These are phyloP conservation scores for Lepraria neglecta DNA, from an alignment of 495 filamentous ascomycete species.

Conservation along the genomic window DNA sequence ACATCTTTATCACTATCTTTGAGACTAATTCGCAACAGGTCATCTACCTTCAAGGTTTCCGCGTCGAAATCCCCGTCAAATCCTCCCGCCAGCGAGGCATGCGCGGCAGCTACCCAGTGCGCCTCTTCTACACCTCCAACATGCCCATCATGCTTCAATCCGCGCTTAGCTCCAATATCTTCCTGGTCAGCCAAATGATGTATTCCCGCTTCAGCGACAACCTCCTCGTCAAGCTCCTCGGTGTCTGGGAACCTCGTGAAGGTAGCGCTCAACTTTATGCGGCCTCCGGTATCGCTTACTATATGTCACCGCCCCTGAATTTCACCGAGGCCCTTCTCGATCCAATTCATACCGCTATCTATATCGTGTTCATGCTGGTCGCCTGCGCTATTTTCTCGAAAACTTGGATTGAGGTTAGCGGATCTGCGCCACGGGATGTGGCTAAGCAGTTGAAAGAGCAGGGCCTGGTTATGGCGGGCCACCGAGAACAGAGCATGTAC, in stretches of 20 bases:
- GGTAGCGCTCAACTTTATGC: constrained; percentile 94
- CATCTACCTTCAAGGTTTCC: constrained; percentile 99
- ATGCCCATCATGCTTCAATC: constrained; percentile 99
- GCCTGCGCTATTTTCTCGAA: constrained; percentile 99
- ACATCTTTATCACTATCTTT: no score
- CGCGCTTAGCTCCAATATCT: constrained; percentile 96
- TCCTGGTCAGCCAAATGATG: constrained; percentile 97
- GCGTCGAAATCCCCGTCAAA: constrained; percentile 99
- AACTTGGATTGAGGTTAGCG: constrained; percentile 96
- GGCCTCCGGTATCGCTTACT: constrained; percentile 83
- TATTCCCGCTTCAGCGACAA: constrained; percentile 98
- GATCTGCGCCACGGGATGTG: constrained; percentile 93
- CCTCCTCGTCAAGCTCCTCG: constrained; percentile 90
- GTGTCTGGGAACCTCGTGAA: constrained; percentile 97
- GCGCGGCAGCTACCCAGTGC: constrained; percentile 69
- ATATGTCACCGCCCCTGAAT: constrained; percentile 93
- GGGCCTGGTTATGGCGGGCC: constrained; percentile 97
- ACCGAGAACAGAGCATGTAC: constrained; percentile 99
- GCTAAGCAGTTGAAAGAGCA: constrained; percentile 99
- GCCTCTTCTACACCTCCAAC: constrained; percentile 61
- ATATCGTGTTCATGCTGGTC: constrained; percentile 93
- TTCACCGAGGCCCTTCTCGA: constrained; percentile 94
- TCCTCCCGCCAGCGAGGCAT: constrained; percentile 97
- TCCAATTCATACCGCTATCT: constrained; percentile 92
- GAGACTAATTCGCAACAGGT: neutral